Conservation (phyloP, 352 stramenopile species). For the Pythium graminicola region DNA sequence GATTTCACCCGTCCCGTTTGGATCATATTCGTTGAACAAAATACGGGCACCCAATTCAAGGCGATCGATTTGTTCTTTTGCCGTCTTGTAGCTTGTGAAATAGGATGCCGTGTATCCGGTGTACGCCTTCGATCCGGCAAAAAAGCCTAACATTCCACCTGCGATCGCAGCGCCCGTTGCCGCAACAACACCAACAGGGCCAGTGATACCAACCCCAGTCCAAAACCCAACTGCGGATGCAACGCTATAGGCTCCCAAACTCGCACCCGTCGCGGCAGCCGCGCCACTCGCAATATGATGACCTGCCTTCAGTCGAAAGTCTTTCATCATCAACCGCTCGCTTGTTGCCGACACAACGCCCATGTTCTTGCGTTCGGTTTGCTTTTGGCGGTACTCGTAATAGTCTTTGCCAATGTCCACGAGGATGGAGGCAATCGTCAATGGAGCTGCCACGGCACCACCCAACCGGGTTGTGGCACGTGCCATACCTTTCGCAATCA, state of each 20-base stretch:
- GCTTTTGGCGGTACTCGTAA: conserved; percentile 71
- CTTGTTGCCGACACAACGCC: conserved; percentile 62
- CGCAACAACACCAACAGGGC: conserved; percentile 67
- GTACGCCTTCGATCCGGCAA: conserved; percentile 75
- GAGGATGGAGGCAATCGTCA: conserved; percentile 79
- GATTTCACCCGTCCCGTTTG: conserved; percentile 48
- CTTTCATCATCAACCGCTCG: conserved; percentile 77
- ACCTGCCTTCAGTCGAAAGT: conserved; percentile 76
- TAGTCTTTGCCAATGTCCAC: conserved; percentile 86
- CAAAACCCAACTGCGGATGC: conserved; percentile 68
- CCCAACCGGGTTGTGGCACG: conserved; percentile 43
- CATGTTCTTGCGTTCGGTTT: conserved; percentile 58
- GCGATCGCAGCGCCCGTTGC: conserved; percentile 72
- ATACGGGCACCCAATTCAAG: conserved; percentile 74
- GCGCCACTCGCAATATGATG: conserved; percentile 74
- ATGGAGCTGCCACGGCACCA: conserved; percentile 58
- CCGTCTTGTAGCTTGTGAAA: conserved; percentile 68
- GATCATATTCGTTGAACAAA: conserved; percentile 81
- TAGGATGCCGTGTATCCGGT: conserved; percentile 62
- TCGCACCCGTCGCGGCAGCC: conserved; percentile 64
- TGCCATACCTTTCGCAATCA: conserved; percentile 62
- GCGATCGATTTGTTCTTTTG: conserved; percentile 81
- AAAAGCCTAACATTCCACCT: conserved; percentile 79
- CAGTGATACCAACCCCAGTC: conserved; percentile 73
- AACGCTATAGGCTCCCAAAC: conserved; percentile 66